Conservation (phyloP, 768 basidiomycete species). For the Mrakia hoshinonis region DNA sequence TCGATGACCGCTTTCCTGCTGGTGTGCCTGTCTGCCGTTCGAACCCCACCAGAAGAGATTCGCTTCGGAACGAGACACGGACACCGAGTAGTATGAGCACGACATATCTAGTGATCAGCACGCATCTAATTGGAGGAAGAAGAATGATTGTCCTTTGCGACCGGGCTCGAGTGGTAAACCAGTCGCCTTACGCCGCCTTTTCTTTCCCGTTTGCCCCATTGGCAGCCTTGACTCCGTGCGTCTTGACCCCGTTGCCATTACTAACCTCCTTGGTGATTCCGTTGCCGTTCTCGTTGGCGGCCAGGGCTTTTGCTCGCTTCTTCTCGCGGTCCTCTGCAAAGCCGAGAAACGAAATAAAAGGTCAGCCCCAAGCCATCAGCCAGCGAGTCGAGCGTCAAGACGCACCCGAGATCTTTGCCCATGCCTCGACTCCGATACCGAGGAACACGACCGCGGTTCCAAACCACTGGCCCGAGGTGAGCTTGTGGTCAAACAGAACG, state of each 20-base stretch:
- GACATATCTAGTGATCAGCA: too few relatives aligned
- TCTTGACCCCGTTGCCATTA: too few relatives aligned
- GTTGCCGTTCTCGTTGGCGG: too few relatives aligned
- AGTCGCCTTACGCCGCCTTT: background rate
- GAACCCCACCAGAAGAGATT: too few relatives aligned
- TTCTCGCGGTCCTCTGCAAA: background rate
- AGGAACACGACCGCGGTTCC: conserved; percentile 88
- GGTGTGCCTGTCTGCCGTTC: too few relatives aligned
- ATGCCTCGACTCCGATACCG: conserved; percentile 82
- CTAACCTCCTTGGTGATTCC: background rate
- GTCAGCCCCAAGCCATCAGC: too few relatives aligned
- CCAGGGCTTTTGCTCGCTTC: background rate
- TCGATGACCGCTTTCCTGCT: too few relatives aligned
- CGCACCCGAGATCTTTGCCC: conserved; percentile 14
- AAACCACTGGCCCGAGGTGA: conserved; percentile 79
- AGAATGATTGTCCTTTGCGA: too few relatives aligned
- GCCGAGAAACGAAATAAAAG: background rate
- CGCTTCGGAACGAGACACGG: too few relatives aligned
- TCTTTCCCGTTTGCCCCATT: background rate
- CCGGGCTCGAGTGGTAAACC: background rate
- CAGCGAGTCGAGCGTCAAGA: too few relatives aligned
- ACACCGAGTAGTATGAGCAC: too few relatives aligned
- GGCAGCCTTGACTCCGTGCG: background rate
- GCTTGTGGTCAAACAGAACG: conserved; percentile 75
- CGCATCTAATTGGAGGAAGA: too few relatives aligned